Percentiles rank a stretch among this genome's conserved stretches.
Evolutionary conservation across 768 basidiomycete genomes (phyloP).

Genomic region (Leccinum sublutescens): DNA sequence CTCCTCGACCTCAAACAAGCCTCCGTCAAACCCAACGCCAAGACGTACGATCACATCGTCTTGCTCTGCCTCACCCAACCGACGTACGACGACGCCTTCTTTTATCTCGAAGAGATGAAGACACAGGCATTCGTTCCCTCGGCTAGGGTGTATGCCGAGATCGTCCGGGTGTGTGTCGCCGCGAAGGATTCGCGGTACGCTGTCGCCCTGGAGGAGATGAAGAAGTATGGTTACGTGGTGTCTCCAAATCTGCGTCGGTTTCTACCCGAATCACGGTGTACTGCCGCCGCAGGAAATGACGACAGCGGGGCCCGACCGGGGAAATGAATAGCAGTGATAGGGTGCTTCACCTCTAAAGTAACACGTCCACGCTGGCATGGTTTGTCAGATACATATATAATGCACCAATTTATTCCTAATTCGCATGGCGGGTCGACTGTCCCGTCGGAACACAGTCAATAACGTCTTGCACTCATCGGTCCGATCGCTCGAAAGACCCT

Average conservation of each 20-base stretch:
- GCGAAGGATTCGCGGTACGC: constrained; percentile 60
- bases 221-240: constrained; percentile 51
- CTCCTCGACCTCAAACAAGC: constrained; percentile 63
- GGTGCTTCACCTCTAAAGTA: not conserved
- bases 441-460: not conserved
- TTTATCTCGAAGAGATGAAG: constrained; percentile 89
- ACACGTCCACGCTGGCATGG: not conserved
- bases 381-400: not conserved
- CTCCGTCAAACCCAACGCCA: constrained; percentile 51
- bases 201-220: constrained; percentile 71
- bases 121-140: constrained; percentile 54
- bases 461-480: not conserved
- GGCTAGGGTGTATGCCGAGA: constrained; percentile 50
- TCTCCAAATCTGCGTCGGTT: constrained; percentile 31
- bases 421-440: not conserved
- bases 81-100: constrained; percentile 83
- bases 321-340: not conserved
- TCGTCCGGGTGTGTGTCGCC: constrained; percentile 57
- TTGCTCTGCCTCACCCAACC: constrained; percentile 66
- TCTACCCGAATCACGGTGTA: constrained; percentile 25
- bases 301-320: not conserved
- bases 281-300: constrained; percentile 2
- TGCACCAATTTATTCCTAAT: not conserved
- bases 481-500: not conserved
- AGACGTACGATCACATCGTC: constrained; percentile 69